Conservation (phyloP, 2,329 filamentous ascomycete species). For the Fusarium subtropicale region DNA sequence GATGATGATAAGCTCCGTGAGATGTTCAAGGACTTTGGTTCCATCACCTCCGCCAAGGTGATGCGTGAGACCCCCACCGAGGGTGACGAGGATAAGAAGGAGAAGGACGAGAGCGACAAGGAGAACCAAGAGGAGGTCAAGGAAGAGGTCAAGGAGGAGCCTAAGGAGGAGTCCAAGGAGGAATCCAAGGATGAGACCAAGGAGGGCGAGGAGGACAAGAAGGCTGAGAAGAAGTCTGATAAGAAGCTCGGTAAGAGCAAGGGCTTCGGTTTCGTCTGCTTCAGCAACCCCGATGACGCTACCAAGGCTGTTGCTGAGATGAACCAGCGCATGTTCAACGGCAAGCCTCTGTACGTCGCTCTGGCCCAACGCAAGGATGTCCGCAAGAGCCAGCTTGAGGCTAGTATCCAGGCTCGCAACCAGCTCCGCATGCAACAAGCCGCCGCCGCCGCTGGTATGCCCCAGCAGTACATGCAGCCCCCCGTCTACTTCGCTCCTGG, state of each 20-base stretch:
- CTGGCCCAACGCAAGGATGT: conserved; percentile 99
- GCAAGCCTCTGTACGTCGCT: conserved; percentile 97
- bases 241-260: conserved; percentile 96
- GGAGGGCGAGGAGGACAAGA: conserved; percentile 65
- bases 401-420: conserved; percentile 98
- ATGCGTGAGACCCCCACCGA: conserved; percentile 84
- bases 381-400: conserved; percentile 98
- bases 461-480: conserved; percentile 87
- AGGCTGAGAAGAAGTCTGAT: conserved; percentile 68
- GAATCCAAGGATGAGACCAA: conserved; percentile 59
- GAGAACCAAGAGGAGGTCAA: conserved; percentile 61
- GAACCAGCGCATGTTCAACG: conserved; percentile 99
- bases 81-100: conserved; percentile 67
- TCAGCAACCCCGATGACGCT: conserved; percentile 98
- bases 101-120: conserved; percentile 62
- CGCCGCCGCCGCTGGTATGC: conserved; percentile 88
- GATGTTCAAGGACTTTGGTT: conserved; percentile 90
- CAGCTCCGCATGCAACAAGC: conserved; percentile 98
- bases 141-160: conserved; percentile 58
- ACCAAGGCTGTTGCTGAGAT: conserved; percentile 99
- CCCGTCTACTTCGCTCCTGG: conserved; percentile 93
- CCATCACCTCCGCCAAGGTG: conserved; percentile 98
- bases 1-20: conserved; percentile 98
- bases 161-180: conserved; percentile 63
- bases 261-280: conserved; percentile 99